Base-by-base conservation (phyloP, 768 basidiomycete genomes). In the Hypsizygus marmoreus region DNA sequence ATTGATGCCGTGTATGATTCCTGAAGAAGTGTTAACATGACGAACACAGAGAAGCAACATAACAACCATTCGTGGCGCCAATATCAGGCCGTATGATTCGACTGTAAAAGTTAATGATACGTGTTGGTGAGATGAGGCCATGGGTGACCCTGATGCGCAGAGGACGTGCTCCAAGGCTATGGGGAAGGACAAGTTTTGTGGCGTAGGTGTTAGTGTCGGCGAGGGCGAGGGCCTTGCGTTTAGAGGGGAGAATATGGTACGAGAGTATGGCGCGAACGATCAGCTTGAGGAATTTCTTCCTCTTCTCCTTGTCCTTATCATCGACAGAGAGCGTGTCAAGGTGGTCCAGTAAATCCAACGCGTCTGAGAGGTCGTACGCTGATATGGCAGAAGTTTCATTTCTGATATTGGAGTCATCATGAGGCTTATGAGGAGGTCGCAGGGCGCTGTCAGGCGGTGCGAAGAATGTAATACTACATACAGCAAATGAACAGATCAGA, bases 201-300 rank as follows among this genome's bases (percentile, higher is more conserved):
- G 77, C 67, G 40, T 73, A 75, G 0, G 84, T 86, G 4, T 72
- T 73, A 59, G 84, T 82, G 54, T 70, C 64, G 7, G 72, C 70
- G 14, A 86, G 70, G 10, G 69, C 67, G 11, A 51, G 45, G 1
- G 64, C 58, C 44, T 70, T 63, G 47, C 63, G 63, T 40, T 63
- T 64, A 43, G 61, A 53, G 20, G 76, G 75, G 7, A 87, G 62
- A 34, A 77, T 74, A 58, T 82, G 82, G 61, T 83, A 87, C 16
- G 73, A 68, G 14, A 84, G 62, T 23, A 85, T 71, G 31, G 75
- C 73, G 12, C 68, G 72, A 22, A 84, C 55, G 47, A 86, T 73
- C 41, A 69, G 67, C 53, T 79, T 79, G 56, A 88, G 62, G 35
- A 77, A 71, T 58, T 81, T 76, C 52, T 78, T 81, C 45, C 71